Evolutionary conservation across 176 grass and related monocot genomes (phyloP), one percentile per base, ranked within the genome.

Genomic region (Phyllostachys edulis): DNA sequence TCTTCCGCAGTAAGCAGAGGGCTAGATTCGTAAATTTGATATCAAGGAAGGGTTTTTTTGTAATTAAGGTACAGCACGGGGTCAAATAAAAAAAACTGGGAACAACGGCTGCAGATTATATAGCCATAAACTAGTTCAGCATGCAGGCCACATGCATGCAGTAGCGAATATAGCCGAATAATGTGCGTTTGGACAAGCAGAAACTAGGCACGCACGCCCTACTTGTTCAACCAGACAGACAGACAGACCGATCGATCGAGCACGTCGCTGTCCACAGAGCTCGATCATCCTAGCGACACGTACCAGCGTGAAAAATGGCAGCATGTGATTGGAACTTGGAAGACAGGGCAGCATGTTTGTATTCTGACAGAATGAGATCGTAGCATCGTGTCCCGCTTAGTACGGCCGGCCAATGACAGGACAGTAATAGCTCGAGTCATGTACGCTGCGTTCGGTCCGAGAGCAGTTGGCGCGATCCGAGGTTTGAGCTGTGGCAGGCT

Each of bases 111-210:
- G 42, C 1, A 45, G 42, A 45, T 45, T 45, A 11, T 45, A 11
- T 45, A 45, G 42, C 42, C 42, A 45, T 45, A 11, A 29, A 50
- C 44, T 55, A 61, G 23, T 39, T 34, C 4, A 3, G 6, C 54
- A 12, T 7, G 20, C 34, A 69, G 4, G 0, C 7, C 76, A 50
- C 59, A n/a, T 65, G 79, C 66, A 27, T 14, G 36, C 23, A 42
- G 50, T 9, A 41, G 67, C 44, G 16, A 56, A 21, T 7, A 52
- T 45, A 15, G 5, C 9, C 32, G 10, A 42, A 73, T 73, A 36
- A 67, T 44, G 36, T 21, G 63, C 38, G 7, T 61, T 36, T 27
- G 24, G 64, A 62, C 83, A 69, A 85, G 47, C 63, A 76, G 61
- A 76, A 76, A 55, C 72, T 54, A 16, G 23, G 54, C 39, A 36